These are phyloP conservation scores for Leccinum sublutescens DNA, from an alignment of 768 basidiomycete species.

Conservation along the genomic window DNA sequence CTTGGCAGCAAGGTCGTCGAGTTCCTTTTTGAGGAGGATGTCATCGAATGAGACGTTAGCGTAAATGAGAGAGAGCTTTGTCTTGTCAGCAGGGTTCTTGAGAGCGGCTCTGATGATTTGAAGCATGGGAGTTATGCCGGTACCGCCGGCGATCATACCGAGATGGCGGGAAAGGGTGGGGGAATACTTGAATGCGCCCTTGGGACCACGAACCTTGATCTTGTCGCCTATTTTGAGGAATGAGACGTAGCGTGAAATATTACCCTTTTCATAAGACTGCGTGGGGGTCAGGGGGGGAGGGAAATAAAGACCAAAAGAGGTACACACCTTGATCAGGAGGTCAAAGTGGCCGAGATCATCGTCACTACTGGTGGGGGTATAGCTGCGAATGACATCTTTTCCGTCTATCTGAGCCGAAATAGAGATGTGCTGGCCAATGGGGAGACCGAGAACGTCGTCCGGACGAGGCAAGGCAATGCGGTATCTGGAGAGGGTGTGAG, in stretches of 20 bases:
- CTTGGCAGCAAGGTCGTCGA: slow-evolving; percentile 70
- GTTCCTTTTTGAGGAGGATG: slow-evolving; percentile 85
- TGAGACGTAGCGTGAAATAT: slow-evolving; percentile 87
- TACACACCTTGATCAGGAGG: slow-evolving; percentile 87
- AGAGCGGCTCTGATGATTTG: slow-evolving; percentile 95
- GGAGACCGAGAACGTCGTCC: slow-evolving; percentile 84
- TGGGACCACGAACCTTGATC: slow-evolving; percentile 92
- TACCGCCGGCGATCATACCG: slow-evolving; percentile 98
- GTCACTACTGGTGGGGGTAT: slow-evolving; percentile 94
- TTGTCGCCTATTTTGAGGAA: slow-evolving; percentile 84
- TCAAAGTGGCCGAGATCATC: slow-evolving; percentile 94
- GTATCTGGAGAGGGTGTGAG: slow-evolving; percentile 56
- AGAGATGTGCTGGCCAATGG: slow-evolving; percentile 95
- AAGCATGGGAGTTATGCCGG: slow-evolving; percentile 98
- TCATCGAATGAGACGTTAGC: slow-evolving; percentile 94
- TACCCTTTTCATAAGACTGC: slow-evolving; percentile 95
- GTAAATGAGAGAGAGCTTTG: slow-evolving; percentile 85
- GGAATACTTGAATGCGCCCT: slow-evolving; percentile 88
- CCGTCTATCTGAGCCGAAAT: slow-evolving; percentile 88
- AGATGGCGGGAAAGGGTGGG: slow-evolving; percentile 72
- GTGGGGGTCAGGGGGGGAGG: neutral
- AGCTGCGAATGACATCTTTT: slow-evolving; percentile 86
- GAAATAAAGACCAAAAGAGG: neutral
- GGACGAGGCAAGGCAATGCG: slow-evolving; percentile 80
- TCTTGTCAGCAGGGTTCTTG: slow-evolving; percentile 83